phyloP scores from a whole-genome alignment of 2,329 filamentous ascomycete genomes.

The Aspergillus sp. region DNA sequence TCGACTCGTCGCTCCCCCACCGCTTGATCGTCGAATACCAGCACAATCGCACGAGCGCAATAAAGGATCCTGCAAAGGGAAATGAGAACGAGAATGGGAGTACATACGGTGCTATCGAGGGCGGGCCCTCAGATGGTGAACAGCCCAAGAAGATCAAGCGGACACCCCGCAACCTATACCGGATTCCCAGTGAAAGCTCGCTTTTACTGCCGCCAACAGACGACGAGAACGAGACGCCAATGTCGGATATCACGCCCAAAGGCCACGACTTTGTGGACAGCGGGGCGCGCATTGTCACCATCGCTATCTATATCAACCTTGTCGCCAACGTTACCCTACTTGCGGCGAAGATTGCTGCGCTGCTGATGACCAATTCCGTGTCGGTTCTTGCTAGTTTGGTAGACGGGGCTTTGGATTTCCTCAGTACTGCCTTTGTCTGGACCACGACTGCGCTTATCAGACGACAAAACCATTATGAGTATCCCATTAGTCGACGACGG shows the following conservation, averaged over 20 bases:
- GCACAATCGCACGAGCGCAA: not conserved
- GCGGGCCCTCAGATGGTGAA: constrained; percentile 33
- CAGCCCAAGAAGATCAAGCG: constrained; percentile 57
- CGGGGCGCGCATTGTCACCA: constrained; percentile 71
- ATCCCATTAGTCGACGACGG: constrained; percentile 61
- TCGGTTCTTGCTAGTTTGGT: constrained; percentile 66
- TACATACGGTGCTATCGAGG: constrained; percentile 23
- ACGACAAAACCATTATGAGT: constrained; percentile 61
- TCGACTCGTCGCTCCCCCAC: constrained; percentile 91
- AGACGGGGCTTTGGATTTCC: constrained; percentile 66
- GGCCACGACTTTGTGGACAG: constrained; percentile 59
- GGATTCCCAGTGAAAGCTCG: constrained; percentile 48
- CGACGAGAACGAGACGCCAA: constrained; percentile 62
- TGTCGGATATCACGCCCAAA: constrained; percentile 47
- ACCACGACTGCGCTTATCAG: constrained; percentile 60
- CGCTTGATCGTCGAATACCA: constrained; percentile 87
- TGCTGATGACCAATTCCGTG: constrained; percentile 70
- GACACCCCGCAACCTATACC: constrained; percentile 84
- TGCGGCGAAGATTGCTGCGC: constrained; percentile 72
- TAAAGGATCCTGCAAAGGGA: not conserved
- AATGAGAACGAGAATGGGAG: constrained; percentile 40
- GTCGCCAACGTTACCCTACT: constrained; percentile 74
- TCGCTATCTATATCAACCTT: constrained; percentile 86
- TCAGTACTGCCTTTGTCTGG: constrained; percentile 64
- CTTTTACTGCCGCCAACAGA: constrained; percentile 31